phyloP scores from a whole-genome alignment of 2,329 filamentous ascomycete genomes.

The Monosporascus sp. region DNA sequence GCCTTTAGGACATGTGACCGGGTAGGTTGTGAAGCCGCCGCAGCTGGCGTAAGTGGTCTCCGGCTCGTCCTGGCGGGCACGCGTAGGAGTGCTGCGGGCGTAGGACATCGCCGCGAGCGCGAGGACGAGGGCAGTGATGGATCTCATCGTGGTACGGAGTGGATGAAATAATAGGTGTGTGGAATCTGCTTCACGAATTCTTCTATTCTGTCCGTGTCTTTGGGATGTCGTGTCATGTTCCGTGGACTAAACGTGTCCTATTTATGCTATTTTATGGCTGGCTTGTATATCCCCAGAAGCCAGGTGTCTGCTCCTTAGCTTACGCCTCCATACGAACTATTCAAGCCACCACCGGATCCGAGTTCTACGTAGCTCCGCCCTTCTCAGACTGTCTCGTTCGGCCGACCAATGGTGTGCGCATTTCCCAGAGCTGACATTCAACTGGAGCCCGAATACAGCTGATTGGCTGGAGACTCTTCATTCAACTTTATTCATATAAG shows the following conservation, averaged over 20 bases:
- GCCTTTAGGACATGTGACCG: constrained; percentile 1
- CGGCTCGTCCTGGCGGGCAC: background rate
- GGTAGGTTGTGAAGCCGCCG: constrained; percentile 2
- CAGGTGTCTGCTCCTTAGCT: too few species aligned
- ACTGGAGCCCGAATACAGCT: background rate
- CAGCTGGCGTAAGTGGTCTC: constrained; percentile 1
- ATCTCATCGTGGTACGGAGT: constrained; percentile 1
- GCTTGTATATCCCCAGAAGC: background rate
- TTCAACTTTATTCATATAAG: background rate
- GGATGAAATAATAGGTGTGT: background rate
- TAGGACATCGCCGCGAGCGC: constrained; percentile 1
- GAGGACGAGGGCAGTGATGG: background rate
- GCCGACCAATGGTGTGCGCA: background rate
- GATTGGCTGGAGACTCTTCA: background rate
- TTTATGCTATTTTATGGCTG: too few species aligned
- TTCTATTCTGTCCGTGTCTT: too few species aligned
- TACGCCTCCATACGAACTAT: too few species aligned
- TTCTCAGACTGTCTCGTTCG: background rate
- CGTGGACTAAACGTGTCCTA: too few species aligned
- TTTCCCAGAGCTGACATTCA: background rate
- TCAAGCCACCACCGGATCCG: background rate
- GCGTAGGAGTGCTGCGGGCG: constrained; percentile 1
- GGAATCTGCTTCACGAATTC: too few species aligned
- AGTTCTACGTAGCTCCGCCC: background rate
- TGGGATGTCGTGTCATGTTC: too few species aligned